Base-by-base conservation (phyloP, 1,284 basidiomycete genomes). In the Pseudozyma hubeiensis region DNA sequence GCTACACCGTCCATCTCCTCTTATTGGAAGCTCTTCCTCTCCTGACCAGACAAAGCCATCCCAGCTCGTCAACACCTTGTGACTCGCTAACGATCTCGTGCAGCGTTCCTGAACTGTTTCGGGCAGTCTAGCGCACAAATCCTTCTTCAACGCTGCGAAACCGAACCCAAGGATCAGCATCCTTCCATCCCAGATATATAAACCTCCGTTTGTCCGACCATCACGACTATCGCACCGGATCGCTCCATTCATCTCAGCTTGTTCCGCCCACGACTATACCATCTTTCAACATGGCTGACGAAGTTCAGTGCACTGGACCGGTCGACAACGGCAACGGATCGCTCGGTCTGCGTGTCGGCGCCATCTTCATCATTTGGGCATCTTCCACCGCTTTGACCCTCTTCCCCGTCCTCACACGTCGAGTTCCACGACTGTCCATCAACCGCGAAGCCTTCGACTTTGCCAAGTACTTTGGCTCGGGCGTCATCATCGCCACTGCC, bases 381-480 rank as follows among this genome's bases (percentile, higher is more conserved):
- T 78, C 81, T 3, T 82, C 83, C 8, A 64, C 78, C n/a, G 74
- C 86, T 11, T 93, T 92, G 14, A 90, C 94, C 0, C 86, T 93
- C 45, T 92, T 96, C 82, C 96, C 95, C 8, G 88, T 97, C 51
- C 78, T 95, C 30, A 89, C 93, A 3, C 88, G 86, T 55, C 87
- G 90, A 49, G 87, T 89, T 4, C 67, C 75, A 0, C 49, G 67
- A 0, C 51, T 86, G 17, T 41, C 61, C 4, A 77, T 87, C 14
- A 86, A 86, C 4, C 65, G 60, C 0, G 45, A 69, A 10, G 62
- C 78, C 24, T 82, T 80, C 73, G 76, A 75, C 62, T 94, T 96
- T 82, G 91, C 92, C 33, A 97, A 96, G 85, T 98, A 92, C 86
- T 97, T 97, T 85, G 96, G 96, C 49, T 94, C 93, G 8, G 75